Evolutionary conservation across 139 green algal species (phyloP).

Genomic region (Chlorella sp.): DNA sequence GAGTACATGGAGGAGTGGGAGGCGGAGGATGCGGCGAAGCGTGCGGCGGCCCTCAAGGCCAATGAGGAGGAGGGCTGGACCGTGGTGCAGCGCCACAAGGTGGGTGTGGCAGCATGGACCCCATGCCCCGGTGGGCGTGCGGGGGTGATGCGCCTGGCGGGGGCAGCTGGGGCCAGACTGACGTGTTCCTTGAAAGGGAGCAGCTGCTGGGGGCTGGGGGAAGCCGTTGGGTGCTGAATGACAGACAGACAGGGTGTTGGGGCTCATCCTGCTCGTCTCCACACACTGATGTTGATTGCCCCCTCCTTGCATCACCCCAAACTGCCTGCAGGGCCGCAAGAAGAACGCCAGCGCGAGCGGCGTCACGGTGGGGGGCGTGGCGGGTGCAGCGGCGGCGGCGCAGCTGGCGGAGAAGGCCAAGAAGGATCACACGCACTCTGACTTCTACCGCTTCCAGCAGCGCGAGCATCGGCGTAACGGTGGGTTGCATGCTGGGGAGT

Average conservation of each 20-base stretch:
- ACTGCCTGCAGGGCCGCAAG: conserved; percentile 49
- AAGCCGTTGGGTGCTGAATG: too few species aligned
- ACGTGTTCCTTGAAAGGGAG: neutral
- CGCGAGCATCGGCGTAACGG: conserved; percentile 66
- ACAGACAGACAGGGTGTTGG: too few species aligned
- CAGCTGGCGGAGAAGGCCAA: conserved; percentile 32
- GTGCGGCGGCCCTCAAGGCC: conserved; percentile 44
- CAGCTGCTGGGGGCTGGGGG: neutral
- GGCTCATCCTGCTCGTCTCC: too few species aligned
- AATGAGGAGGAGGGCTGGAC: conserved; percentile 82
- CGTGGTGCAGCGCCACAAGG: conserved; percentile 79
- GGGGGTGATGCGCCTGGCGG: too few species aligned
- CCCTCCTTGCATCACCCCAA: too few species aligned
- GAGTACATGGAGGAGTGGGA: conserved; percentile 75
- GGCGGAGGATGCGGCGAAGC: conserved; percentile 49
- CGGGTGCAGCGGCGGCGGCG: conserved; percentile 59
- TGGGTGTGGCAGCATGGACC: conserved; percentile 22
- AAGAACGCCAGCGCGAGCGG: conserved; percentile 49
- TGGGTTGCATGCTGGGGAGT: conserved; percentile 31
- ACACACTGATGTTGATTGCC: too few species aligned
- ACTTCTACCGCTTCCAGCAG: conserved; percentile 86
- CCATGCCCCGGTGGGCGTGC: too few species aligned
- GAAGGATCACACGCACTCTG: conserved; percentile 33
- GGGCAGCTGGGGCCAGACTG: neutral
- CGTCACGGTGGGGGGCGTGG: conserved; percentile 59